These are phyloP conservation scores for Globisporangium emineosum DNA, from an alignment of 352 stramenopile species.

Conservation along the genomic window DNA sequence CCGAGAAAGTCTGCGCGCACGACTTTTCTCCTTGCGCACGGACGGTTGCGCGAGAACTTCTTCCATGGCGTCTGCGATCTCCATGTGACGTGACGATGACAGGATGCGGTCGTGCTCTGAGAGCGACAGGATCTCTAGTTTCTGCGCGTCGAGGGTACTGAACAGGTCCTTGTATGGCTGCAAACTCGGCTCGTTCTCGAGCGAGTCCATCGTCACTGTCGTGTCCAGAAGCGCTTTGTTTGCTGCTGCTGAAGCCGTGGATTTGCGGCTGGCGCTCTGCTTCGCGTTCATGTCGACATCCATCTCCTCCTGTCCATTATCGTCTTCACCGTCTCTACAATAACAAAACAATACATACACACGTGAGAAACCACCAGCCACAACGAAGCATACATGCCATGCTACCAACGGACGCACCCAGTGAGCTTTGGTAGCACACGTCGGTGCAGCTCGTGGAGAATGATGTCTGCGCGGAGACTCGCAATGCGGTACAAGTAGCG, in stretches of 20 bases:
- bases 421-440: conserved; percentile 20
- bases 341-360: not conserved
- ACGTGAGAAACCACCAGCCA: not conserved
- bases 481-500: conserved; percentile 44
- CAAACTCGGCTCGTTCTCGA: conserved; percentile 28
- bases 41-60: conserved; percentile 62
- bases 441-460: conserved; percentile 44
- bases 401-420: not conserved
- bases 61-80: conserved; percentile 78
- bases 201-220: conserved; percentile 16
- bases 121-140: conserved; percentile 62
- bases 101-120: conserved; percentile 57
- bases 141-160: conserved; percentile 40
- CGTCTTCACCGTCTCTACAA: not conserved
- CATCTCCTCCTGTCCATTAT: conserved; percentile 5
- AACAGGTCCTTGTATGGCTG: conserved; percentile 53
- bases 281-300: conserved; percentile 9
- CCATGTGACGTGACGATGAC: conserved; percentile 55
- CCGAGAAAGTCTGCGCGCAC: conserved; percentile 57
- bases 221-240: conserved; percentile 6
- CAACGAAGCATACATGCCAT: not conserved
- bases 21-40: conserved; percentile 50
- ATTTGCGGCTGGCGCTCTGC: not conserved
- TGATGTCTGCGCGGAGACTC: conserved; percentile 58
- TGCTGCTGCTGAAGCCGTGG: not conserved